A percentile compares a stretch with the other conserved stretches of the same genome.
These are phyloP conservation scores for Erysimum pusillum DNA, from an alignment of 441 rosid species.

Conservation along the genomic window DNA sequence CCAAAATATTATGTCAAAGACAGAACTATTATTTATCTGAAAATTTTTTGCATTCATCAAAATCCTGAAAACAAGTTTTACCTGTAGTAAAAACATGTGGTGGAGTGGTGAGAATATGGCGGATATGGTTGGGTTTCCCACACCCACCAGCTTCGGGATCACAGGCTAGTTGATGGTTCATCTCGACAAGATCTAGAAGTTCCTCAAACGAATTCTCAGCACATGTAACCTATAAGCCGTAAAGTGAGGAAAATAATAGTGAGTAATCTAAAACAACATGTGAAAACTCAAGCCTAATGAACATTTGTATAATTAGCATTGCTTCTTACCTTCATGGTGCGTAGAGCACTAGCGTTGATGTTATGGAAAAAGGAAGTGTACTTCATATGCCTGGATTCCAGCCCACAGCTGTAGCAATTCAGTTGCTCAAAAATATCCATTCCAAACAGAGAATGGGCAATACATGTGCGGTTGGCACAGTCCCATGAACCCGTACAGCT, in stretches of 20 bases:
- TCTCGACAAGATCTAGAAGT: constrained; percentile 82
- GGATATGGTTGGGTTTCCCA: constrained; percentile 81
- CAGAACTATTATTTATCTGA: constrained; percentile 2
- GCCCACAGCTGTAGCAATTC: constrained; percentile 82
- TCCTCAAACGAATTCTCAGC: constrained; percentile 77
- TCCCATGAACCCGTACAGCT: constrained; percentile 78
- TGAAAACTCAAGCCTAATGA: neutral
- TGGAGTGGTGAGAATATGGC: constrained; percentile 74
- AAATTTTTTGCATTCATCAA: constrained; percentile 15
- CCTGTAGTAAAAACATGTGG: constrained; percentile 92
- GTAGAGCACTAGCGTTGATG: constrained; percentile 92
- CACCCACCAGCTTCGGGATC: constrained; percentile 87
- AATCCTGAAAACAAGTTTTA: constrained; percentile 30
- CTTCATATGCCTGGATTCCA: constrained; percentile 91
- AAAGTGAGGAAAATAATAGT: constrained; percentile 29
- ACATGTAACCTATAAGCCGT: constrained; percentile 63
- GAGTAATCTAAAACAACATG: neutral
- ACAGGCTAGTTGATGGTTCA: constrained; percentile 92
- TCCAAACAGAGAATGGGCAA: constrained; percentile 91
- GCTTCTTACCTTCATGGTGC: constrained; percentile 76
- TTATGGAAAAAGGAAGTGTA: constrained; percentile 94
- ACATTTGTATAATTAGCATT: constrained; percentile 22
- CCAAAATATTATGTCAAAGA: constrained; percentile 12
- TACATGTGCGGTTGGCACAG: constrained; percentile 72
- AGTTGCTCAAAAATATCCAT: constrained; percentile 85